A percentile compares a stretch with the other conserved stretches of the same genome.
Conservation (phyloP, 2,329 filamentous ascomycete genomes). For the Colletotrichum sp. region DNA sequence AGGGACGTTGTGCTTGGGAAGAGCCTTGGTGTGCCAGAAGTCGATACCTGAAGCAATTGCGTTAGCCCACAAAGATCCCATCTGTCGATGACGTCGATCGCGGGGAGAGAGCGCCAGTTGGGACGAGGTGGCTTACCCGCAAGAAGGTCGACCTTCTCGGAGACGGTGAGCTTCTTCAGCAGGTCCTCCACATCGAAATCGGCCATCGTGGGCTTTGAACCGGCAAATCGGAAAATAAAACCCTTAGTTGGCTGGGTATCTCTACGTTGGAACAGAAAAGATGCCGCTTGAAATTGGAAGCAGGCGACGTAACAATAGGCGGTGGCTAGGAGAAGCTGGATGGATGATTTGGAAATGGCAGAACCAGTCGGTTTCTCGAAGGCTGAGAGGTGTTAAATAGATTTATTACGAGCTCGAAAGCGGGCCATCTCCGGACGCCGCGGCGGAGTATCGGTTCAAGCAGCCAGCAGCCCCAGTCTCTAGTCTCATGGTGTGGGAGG, state of each 20-base stretch:
- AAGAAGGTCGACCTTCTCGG: slow-evolving; percentile 59
- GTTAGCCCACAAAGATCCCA: neutral
- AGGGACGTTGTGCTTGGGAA: slow-evolving; percentile 66
- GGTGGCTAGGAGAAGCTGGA: neutral
- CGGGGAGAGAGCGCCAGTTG: neutral
- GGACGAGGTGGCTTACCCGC: slow-evolving; percentile 40
- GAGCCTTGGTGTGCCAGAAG: slow-evolving; percentile 71
- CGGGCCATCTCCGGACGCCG: slow-evolving; percentile 1
- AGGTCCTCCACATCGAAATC: slow-evolving; percentile 60
- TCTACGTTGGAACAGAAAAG: neutral
- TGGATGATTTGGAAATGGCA: neutral
- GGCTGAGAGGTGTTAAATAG: slow-evolving; percentile 12
- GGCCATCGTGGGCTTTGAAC: slow-evolving; percentile 28
- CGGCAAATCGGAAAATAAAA: neutral
- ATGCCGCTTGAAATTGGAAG: neutral
- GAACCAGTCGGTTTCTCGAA: neutral
- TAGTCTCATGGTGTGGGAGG: neutral
- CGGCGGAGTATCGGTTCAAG: neutral
- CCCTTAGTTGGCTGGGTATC: neutral
- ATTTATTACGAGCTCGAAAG: neutral
- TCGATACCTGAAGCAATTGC: slow-evolving; percentile 55
- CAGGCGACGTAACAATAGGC: neutral
- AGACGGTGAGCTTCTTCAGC: slow-evolving; percentile 56
- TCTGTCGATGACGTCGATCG: neutral
- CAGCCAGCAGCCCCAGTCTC: neutral